Conservation (phyloP, 306 rosid species). For the cucumber (Cucumis sativus) region Cucumber_9930_V3 NC_026658.2:14661001-14661500, state of each 20-base stretch:
- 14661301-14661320: background rate
- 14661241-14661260: background rate
- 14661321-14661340: background rate
- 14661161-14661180: background rate
- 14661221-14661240: background rate
- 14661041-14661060: background rate
- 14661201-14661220: background rate
- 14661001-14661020: background rate
- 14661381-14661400: slow-evolving; percentile 1
- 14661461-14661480: background rate
- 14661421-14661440: slow-evolving; percentile 4
- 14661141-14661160: background rate
- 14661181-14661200: background rate
- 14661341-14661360: background rate
- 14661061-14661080: slow-evolving; percentile 3
- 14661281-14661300: background rate
- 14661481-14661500: slow-evolving; percentile 6
- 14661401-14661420: background rate
- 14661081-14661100: background rate
- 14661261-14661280: background rate
- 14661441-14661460: background rate
- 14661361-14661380: background rate
- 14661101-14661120: background rate
- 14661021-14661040: background rate
- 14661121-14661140: background rate